Conservation (phyloP, 208 protist genomes). For the Acanthamoeba pearcei region DNA sequence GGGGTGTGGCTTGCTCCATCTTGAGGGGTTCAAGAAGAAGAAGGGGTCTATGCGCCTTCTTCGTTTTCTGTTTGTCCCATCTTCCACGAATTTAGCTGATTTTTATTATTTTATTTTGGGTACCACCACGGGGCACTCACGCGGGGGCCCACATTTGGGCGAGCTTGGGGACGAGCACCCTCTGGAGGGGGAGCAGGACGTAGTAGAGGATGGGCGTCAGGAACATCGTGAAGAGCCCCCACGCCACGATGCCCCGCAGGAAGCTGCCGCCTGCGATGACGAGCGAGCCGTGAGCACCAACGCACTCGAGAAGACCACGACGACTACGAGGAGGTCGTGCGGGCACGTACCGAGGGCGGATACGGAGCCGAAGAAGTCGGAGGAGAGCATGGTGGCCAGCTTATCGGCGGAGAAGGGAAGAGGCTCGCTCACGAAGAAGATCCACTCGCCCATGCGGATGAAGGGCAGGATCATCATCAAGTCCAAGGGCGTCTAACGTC, state of each 20-base stretch:
- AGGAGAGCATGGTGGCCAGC: conserved; percentile 46
- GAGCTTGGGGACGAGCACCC: conserved; percentile 52
- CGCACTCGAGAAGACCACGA: too few relatives aligned
- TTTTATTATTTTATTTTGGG: too few relatives aligned
- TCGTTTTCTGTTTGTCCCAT: too few relatives aligned
- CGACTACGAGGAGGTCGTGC: too few relatives aligned
- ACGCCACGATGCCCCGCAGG: conserved; percentile 54
- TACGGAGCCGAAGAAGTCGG: conserved; percentile 40
- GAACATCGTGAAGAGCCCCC: conserved; percentile 12
- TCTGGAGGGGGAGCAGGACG: not conserved
- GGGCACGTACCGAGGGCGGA: conserved; percentile 8
- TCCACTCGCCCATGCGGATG: conserved; percentile 69
- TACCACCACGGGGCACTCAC: too few relatives aligned
- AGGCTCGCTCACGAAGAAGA: conserved; percentile 65
- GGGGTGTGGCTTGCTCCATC: too few relatives aligned
- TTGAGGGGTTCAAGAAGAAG: too few relatives aligned
- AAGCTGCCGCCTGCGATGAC: conserved; percentile 6
- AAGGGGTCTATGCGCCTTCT: too few relatives aligned
- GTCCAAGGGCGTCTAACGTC: conserved; percentile 31
- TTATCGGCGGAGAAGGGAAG: conserved; percentile 63
- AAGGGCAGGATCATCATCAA: conserved; percentile 72
- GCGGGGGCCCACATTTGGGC: not conserved
- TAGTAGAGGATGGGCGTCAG: conserved; percentile 22
- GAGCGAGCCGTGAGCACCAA: not conserved
- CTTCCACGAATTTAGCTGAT: too few relatives aligned